These are phyloP conservation scores for Hypoxylon subgilvum DNA, from an alignment of 495 filamentous ascomycete genomes.

Conservation along the genomic window DNA sequence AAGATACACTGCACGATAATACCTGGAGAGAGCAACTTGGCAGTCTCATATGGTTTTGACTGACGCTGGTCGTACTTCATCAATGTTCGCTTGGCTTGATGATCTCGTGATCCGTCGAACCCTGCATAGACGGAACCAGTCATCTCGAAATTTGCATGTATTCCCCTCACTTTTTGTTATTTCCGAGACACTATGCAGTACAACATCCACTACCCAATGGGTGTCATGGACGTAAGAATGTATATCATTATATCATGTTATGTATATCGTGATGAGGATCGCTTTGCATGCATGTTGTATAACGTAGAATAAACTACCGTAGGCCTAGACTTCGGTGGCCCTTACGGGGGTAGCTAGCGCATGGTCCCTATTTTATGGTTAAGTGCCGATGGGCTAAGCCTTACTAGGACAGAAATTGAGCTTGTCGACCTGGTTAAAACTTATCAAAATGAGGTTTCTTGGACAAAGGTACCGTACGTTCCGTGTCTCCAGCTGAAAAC, in stretches of 20 bases:
- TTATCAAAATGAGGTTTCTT: no score
- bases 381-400: conserved; percentile 25
- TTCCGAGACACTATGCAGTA: background rate
- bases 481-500: no score
- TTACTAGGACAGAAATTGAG: conserved; percentile 25
- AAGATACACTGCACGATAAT: conserved; percentile 12
- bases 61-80: background rate
- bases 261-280: background rate
- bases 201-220: no score
- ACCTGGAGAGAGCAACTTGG: background rate
- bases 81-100: background rate
- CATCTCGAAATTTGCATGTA: background rate
- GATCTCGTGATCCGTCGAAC: background rate
- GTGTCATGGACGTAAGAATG: no score
- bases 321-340: conserved; percentile 12
- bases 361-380: conserved; percentile 19
- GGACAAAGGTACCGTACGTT: no score
- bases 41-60: background rate
- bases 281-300: background rate
- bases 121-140: background rate
- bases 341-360: conserved; percentile 14
- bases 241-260: background rate
- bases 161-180: conserved; percentile 1
- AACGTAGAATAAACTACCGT: background rate
- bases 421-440: conserved; percentile 12